Conservation (phyloP, 1,284 basidiomycete species). For the Ustilago tritici region DNA sequence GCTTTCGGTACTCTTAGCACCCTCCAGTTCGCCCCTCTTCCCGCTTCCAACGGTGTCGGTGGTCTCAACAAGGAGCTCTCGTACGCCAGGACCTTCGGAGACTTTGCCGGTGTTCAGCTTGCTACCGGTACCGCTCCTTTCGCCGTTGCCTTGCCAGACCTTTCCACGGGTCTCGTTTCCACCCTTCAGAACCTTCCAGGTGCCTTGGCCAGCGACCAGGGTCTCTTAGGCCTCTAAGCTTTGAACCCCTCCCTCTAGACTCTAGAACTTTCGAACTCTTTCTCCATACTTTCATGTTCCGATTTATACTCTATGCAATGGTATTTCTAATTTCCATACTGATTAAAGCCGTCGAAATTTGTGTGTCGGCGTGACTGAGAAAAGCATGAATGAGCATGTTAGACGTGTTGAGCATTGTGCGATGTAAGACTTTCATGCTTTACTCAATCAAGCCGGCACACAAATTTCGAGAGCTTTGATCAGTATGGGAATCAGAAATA, state of each 20-base stretch:
- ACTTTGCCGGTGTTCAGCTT: constrained; percentile 51
- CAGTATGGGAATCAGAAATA: neutral
- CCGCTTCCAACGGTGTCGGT: constrained; percentile 51
- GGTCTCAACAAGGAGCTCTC: constrained; percentile 47
- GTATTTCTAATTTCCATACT: neutral
- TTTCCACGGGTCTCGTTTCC: constrained; percentile 23
- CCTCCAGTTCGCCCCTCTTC: constrained; percentile 50
- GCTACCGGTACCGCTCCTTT: constrained; percentile 51
- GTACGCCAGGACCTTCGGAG: constrained; percentile 39
- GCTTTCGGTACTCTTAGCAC: constrained; percentile 55
- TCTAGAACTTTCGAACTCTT: neutral
- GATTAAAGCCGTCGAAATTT: neutral
- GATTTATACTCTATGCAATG: neutral
- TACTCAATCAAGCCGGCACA: too few species aligned
- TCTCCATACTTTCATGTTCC: neutral
- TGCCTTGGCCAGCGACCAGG: neutral
- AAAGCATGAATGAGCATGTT: neutral
- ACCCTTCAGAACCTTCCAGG: constrained; percentile 11
- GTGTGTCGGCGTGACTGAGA: neutral
- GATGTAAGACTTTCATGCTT: too few species aligned
- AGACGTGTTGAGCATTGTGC: neutral
- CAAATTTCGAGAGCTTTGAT: too few species aligned
- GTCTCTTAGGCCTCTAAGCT: constrained; percentile 1
- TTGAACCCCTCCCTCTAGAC: neutral
- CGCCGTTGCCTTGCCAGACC: constrained; percentile 44